Evolutionary conservation across 2,329 filamentous ascomycete genomes (phyloP).

Genomic region (Alternaria sp.): DNA sequence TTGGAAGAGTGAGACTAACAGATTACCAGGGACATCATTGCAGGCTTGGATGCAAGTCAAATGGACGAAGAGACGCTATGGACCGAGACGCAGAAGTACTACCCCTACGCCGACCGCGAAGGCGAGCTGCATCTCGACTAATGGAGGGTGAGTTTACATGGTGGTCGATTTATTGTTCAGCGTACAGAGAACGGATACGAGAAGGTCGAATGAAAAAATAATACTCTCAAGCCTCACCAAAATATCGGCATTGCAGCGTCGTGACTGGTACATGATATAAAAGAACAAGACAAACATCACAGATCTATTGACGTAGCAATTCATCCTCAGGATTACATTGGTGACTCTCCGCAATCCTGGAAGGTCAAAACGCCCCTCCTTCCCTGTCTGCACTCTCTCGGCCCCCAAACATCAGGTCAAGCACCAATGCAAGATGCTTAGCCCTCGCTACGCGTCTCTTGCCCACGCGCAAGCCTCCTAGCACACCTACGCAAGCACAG

Average conservation of each 20-base stretch:
- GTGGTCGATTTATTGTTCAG: not conserved
- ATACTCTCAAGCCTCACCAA: not conserved
- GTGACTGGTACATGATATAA: too few species aligned
- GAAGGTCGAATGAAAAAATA: not conserved
- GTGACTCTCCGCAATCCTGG: too few species aligned
- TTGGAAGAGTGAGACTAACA: constrained; percentile 9
- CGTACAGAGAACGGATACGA: not conserved
- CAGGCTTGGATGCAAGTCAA: constrained; percentile 60
- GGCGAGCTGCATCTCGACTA: constrained; percentile 39
- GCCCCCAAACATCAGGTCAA: not conserved
- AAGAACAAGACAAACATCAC: not conserved
- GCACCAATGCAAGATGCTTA: not conserved
- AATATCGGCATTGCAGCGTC: not conserved
- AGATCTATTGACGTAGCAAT: not conserved
- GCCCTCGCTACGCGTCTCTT: not conserved
- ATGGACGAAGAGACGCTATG: constrained; percentile 58
- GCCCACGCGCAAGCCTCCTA: not conserved
- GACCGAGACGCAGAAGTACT: constrained; percentile 48
- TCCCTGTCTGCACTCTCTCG: not conserved
- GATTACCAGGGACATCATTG: constrained; percentile 54
- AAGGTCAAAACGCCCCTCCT: too few species aligned
- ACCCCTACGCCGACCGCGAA: constrained; percentile 42
- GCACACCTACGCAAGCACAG: not conserved
- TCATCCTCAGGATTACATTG: too few species aligned
- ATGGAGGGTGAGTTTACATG: not conserved